Evolutionary conservation across 441 rosid species (phyloP), one percentile per base, ranked within the genome.

Genomic region (Rhodomyrtus psidioides): DNA sequence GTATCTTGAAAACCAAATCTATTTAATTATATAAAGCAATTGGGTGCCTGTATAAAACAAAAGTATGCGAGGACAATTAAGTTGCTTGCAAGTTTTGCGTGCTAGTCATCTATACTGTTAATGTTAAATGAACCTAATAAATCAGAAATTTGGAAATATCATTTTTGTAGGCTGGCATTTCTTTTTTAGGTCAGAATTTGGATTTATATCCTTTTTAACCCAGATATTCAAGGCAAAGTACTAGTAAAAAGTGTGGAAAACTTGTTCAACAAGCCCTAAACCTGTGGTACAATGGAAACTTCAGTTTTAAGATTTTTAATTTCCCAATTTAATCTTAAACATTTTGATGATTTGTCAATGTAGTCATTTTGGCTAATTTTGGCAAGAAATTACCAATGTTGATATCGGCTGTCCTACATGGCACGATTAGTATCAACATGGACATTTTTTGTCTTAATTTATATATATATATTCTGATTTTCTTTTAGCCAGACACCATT

Each of bases 291-390:
- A 6, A 59, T 27, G 34, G 10, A 4, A 7, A 54, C 28, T 15
- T 16, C 6, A 60, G 2, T 27, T 8, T 7, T 28, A 28, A 28
- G 30, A 0, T 15, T 28, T 28, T 60, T 0, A 60, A 60, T 60
- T 60, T 60, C 6, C 0, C 6, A 60, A 54, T 28, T 60, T 60
- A 60, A 4, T 60, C 6, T 2, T 60, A 7, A 27, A 28, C 2
- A 0, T 0, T 60, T 16, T 59, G 2, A 28, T 0, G 0, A 15
- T 28, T 28, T 6, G 1, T 28, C 6, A 7, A 60, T 7, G 2
- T 16, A 28, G 10, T 19, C 9, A 54, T 54, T 54, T 7, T 54
- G 56, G 4, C 10, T 54, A 54, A 54, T 19, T 60, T 60, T 60
- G 3, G 9, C 2, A 0, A 0, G 6, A 60, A 60, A 28, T 60